Base-by-base conservation (phyloP, 306 rosid genomes). In the Morella rubra region DNA sequence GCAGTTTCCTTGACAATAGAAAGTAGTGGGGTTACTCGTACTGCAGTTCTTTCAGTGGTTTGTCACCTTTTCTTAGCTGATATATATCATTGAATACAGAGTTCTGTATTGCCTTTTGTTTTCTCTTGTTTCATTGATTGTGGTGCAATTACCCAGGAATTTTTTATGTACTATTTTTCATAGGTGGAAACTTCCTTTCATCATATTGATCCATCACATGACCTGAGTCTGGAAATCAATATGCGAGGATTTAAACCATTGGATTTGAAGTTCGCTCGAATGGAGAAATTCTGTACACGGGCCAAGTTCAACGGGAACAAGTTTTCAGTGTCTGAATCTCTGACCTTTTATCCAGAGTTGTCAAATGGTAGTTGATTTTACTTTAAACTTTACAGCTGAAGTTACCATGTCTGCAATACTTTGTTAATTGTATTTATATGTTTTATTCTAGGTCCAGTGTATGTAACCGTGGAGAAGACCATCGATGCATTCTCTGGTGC, bases 181-280 rank as follows among this genome's bases (percentile, higher is more conserved):
- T 40, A 94, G 98, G 96, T 89, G 72, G 91, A 81, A 83, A 88
- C 92, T 79, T 81, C 83, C 77, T 85, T 94, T 80, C 92, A 92
- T 86, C 87, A 90, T 78, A 81, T 94, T 83, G 98, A 94, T 81
- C 93, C 98, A 76, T 94, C 91, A 9, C 98, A 94, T 88, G 96
- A 94, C 68, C 89, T 94, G 5, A 90, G 82, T 71, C 67, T 94
- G 80, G 90, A 90, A 85, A 84, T 94, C 80, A 80, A 72, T 82
- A 80, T 94, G 77, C 86, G 82, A 72, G 96, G 96, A 79, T 92
- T 82, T 72, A 89, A 86, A 74, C 81, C 86, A 58, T 77, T 89
- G 44, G 77, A 76, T 80, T 76, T 92, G 85, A 92, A 86, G 77
- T 92, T 94, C 78, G 93, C 96, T 18, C 96, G 96, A 54, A 71